Conservation (phyloP, 352 stramenopile genomes). For the Phytophthora syringae region DNA sequence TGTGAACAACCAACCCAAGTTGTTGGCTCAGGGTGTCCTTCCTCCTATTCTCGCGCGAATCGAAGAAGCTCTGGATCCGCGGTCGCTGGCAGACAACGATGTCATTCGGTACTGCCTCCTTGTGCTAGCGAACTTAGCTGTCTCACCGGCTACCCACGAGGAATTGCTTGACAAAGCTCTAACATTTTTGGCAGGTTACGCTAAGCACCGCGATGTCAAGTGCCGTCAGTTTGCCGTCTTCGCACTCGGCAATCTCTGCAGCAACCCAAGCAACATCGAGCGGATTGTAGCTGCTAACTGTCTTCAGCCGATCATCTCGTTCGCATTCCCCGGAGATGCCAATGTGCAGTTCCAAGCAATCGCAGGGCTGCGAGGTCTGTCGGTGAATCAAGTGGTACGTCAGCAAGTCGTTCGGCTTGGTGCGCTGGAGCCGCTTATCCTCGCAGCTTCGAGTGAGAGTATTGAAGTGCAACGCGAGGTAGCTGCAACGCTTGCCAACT, state of each 20-base stretch:
- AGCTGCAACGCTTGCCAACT: slow-evolving; percentile 94
- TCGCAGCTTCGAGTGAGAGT: slow-evolving; percentile 89
- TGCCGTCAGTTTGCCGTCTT: slow-evolving; percentile 97
- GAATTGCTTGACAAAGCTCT: slow-evolving; percentile 83
- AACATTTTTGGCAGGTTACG: slow-evolving; percentile 92
- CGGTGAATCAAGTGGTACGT: slow-evolving; percentile 90
- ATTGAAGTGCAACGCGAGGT: slow-evolving; percentile 97
- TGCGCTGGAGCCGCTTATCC: slow-evolving; percentile 94
- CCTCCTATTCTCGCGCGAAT: slow-evolving; percentile 90
- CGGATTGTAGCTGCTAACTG: slow-evolving; percentile 87
- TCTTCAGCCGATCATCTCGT: slow-evolving; percentile 94
- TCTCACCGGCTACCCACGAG: slow-evolving; percentile 83
- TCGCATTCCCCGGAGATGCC: slow-evolving; percentile 92
- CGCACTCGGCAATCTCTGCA: slow-evolving; percentile 95
- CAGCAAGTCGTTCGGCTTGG: slow-evolving; percentile 92
- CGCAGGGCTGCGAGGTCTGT: slow-evolving; percentile 92
- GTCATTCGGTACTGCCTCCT: slow-evolving; percentile 95
- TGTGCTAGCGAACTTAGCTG: slow-evolving; percentile 93
- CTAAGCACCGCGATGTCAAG: slow-evolving; percentile 95
- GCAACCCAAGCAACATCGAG: slow-evolving; percentile 92
- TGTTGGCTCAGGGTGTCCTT: slow-evolving; percentile 90
- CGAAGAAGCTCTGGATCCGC: slow-evolving; percentile 91
- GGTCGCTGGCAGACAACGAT: slow-evolving; percentile 93
- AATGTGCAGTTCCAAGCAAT: slow-evolving; percentile 98
- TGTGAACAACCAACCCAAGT: slow-evolving; percentile 93